Conservation (phyloP, 257 asterid species). For the Jasminum sambac region DNA sequence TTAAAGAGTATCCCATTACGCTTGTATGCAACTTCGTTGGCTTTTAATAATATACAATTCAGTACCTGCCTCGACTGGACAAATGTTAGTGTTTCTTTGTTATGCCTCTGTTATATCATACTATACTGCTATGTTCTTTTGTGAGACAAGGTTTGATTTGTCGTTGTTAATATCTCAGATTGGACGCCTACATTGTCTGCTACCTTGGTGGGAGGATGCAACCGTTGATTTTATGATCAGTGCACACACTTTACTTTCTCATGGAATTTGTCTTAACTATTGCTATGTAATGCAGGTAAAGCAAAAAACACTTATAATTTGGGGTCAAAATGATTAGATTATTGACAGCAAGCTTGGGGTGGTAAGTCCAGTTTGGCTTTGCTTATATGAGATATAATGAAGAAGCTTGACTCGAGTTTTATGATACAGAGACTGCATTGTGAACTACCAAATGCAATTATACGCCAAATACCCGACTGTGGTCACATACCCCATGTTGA, state of each 20-base stretch:
- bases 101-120: neutral
- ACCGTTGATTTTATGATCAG: conserved; percentile 85
- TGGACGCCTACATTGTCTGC: conserved; percentile 80
- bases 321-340: conserved; percentile 95
- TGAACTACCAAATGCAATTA: conserved; percentile 69
- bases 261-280: neutral
- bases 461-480: conserved; percentile 74
- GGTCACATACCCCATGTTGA: conserved; percentile 96
- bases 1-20: conserved; percentile 73
- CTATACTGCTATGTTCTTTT: neutral
- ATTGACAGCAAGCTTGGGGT: conserved; percentile 79
- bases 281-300: conserved; percentile 53
- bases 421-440: conserved; percentile 70
- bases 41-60: conserved; percentile 55
- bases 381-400: neutral
- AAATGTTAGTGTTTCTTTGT: conserved; percentile 53
- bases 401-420: conserved; percentile 2
- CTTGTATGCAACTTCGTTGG: conserved; percentile 61
- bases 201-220: conserved; percentile 97
- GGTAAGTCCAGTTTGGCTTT: conserved; percentile 41
- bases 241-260: conserved; percentile 30
- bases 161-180: conserved; percentile 41
- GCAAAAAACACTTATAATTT: conserved; percentile 79
- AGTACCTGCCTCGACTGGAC: conserved; percentile 73
- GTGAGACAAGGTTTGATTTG: conserved; percentile 12